Conservation (phyloP, 768 basidiomycete genomes). For the Terana coerulea region DNA sequence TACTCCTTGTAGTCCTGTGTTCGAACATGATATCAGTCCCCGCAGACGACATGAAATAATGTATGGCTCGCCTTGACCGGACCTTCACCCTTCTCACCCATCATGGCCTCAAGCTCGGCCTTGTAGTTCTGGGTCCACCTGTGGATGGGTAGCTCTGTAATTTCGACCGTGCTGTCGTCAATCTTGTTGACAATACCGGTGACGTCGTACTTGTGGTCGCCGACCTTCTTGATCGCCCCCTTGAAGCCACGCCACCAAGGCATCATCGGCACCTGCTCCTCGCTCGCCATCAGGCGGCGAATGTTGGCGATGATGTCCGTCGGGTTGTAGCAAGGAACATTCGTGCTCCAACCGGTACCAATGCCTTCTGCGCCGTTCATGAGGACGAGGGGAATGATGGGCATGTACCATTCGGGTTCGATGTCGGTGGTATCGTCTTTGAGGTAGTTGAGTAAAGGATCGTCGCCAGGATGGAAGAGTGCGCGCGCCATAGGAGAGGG, state of each 20-base stretch:
- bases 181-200: slow-evolving; percentile 70
- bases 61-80: slow-evolving; percentile 61
- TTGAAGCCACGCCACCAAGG: slow-evolving; percentile 99
- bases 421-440: slow-evolving; percentile 83
- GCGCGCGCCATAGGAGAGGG: slow-evolving; percentile 68
- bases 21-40: too few relatives aligned
- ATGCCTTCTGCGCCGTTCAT: slow-evolving; percentile 97
- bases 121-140: slow-evolving; percentile 95
- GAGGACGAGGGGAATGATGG: slow-evolving; percentile 81
- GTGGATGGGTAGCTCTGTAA: slow-evolving; percentile 93
- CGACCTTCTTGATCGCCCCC: slow-evolving; percentile 76
- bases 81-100: slow-evolving; percentile 80
- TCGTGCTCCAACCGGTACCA: slow-evolving; percentile 98
- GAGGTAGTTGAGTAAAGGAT: slow-evolving; percentile 77
- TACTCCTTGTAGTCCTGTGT: slow-evolving; percentile 90
- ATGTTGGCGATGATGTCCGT: slow-evolving; percentile 86
- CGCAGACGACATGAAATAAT: not conserved
- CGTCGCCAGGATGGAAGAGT: slow-evolving; percentile 81
- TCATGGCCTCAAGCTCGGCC: slow-evolving; percentile 85
- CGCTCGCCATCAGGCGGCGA: slow-evolving; percentile 78
- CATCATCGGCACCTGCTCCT: slow-evolving; percentile 80
- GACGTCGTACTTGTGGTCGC: slow-evolving; percentile 85
- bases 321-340: slow-evolving; percentile 89
- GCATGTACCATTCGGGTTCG: slow-evolving; percentile 95
- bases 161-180: slow-evolving; percentile 87